phyloP scores from a whole-genome alignment of 108 stramenopile genomes.

The Licmophora abbreviata region DNA sequence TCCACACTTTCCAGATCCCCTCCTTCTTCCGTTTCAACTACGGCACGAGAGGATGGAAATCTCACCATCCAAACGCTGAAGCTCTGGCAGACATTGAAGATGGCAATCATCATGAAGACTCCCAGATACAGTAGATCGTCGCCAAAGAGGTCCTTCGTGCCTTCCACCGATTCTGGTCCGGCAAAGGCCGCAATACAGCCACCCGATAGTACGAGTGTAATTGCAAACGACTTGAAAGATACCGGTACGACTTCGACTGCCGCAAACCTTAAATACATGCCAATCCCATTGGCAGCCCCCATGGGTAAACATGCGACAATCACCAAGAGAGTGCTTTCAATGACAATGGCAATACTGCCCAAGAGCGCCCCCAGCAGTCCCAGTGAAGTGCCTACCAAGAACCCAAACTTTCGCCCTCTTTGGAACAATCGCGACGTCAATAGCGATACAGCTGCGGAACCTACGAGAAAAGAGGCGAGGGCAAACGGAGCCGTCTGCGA shows the following conservation, averaged over 20 bases:
- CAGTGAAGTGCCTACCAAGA: constrained; percentile 16
- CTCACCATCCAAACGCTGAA: constrained; percentile 11
- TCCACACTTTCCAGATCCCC: constrained; percentile 1
- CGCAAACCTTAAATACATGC: constrained; percentile 32
- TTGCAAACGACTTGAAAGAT: constrained; percentile 12
- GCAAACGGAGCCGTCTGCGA: constrained; percentile 18
- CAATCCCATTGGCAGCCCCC: constrained; percentile 33
- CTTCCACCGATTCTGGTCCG: constrained; percentile 34
- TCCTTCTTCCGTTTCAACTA: neutral
- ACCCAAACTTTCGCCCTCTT: constrained; percentile 17
- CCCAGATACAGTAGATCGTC: constrained; percentile 23
- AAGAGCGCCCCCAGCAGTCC: constrained; percentile 13
- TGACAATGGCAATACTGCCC: constrained; percentile 11
- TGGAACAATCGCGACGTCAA: constrained; percentile 25
- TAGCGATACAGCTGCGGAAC: constrained; percentile 16
- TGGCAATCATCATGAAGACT: constrained; percentile 17
- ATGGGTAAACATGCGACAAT: constrained; percentile 14
- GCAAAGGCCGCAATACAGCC: constrained; percentile 40
- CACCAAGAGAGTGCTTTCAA: constrained; percentile 13
- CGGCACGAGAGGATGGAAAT: constrained; percentile 10
- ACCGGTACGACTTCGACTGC: constrained; percentile 30
- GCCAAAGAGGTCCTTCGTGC: constrained; percentile 18
- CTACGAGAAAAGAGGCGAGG: constrained; percentile 23
- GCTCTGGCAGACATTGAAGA: constrained; percentile 14
- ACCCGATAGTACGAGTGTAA: constrained; percentile 28